Percentiles rank a stretch among this genome's conserved stretches.
Conservation (phyloP, 2,329 filamentous ascomycete genomes). For the Aureobasidium sp. region DNA sequence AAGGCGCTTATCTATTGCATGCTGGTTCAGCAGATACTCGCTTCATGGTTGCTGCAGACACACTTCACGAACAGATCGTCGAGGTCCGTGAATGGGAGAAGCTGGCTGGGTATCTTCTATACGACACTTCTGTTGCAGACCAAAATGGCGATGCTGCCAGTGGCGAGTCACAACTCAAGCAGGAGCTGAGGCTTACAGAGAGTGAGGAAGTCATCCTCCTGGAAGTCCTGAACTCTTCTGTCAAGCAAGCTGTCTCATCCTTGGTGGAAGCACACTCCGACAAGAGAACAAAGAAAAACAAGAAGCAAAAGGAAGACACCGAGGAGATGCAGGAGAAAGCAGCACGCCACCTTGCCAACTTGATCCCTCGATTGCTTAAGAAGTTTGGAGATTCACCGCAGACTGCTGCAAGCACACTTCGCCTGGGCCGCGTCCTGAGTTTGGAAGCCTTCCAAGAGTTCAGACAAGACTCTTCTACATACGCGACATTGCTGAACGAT, state of each 20-base stretch:
- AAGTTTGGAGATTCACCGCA: conserved; percentile 88
- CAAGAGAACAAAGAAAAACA: conserved; percentile 48
- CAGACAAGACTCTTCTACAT: conserved; percentile 74
- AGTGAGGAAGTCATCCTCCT: conserved; percentile 78
- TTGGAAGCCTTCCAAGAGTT: conserved; percentile 82
- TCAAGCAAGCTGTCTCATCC: conserved; percentile 64
- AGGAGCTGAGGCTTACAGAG: conserved; percentile 62
- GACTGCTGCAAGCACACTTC: conserved; percentile 76
- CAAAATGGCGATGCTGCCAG: conserved; percentile 51
- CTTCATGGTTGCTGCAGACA: conserved; percentile 77
- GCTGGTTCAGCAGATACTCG: conserved; percentile 65
- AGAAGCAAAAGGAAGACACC: conserved; percentile 52
- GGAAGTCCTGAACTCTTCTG: conserved; percentile 75
- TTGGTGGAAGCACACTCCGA: conserved; percentile 53
- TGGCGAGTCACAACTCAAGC: conserved; percentile 57
- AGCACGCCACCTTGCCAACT: conserved; percentile 64
- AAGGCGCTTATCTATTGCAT: conserved; percentile 43
- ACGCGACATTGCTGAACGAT: conserved; percentile 75
- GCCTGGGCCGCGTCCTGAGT: conserved; percentile 78
- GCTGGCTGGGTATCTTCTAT: conserved; percentile 81
- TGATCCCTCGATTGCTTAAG: conserved; percentile 78
- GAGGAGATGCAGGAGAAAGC: conserved; percentile 68
- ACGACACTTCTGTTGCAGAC: conserved; percentile 63
- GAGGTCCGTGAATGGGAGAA: conserved; percentile 83
- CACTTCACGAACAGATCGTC: conserved; percentile 70